phyloP scores from a whole-genome alignment of 306 rosid species.

The Quercus agrifolia region DNA sequence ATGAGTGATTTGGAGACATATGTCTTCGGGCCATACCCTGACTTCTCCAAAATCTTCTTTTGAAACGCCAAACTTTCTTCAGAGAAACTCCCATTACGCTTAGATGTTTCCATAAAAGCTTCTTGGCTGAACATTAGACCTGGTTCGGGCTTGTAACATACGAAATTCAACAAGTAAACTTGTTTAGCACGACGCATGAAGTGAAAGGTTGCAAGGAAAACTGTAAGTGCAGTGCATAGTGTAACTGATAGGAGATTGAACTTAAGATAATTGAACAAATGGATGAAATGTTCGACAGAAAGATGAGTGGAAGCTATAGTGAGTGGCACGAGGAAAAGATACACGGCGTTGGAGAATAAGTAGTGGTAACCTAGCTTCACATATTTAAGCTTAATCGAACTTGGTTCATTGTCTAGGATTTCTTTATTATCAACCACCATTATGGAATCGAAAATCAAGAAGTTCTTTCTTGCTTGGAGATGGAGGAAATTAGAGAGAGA shows the following conservation, averaged over 20 bases:
- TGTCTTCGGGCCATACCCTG: neutral
- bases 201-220: neutral
- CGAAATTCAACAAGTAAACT: neutral
- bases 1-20: neutral
- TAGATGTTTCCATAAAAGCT: neutral
- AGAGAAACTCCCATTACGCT: neutral
- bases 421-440: neutral
- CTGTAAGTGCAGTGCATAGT: neutral
- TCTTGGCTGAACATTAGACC: neutral
- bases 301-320: neutral
- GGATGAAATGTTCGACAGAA: neutral
- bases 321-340: neutral
- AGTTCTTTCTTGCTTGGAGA: neutral
- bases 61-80: neutral
- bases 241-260: neutral
- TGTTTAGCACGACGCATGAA: neutral
- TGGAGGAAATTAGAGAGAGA: too few species aligned
- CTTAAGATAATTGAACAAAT: neutral
- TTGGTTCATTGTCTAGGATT: neutral
- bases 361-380: neutral
- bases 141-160: neutral
- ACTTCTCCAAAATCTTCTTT: neutral
- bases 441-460: too few species aligned
- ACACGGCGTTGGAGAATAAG: neutral
- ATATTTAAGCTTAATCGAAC: neutral